phyloP scores from a whole-genome alignment of 225 moss, liverwort and hornwort genomes.

The Sphagnum contortum region DNA sequence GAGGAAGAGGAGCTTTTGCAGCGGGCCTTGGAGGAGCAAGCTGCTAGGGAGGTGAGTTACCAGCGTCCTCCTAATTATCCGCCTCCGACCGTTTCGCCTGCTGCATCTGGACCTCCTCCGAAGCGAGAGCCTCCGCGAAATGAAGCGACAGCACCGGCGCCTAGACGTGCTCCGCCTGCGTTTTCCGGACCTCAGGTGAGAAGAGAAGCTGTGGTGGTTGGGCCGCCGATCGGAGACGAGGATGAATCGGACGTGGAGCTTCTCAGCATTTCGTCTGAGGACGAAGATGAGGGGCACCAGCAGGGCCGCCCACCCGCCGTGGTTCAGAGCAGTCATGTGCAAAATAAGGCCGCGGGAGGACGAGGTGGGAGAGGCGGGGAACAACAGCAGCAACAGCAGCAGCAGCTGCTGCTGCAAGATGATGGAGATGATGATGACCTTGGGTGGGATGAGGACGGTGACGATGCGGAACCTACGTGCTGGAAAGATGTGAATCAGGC shows the following conservation, averaged over 20 bases:
- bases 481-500: conserved; percentile 80
- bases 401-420: no score
- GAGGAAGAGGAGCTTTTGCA: conserved; percentile 98
- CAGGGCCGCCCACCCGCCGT: conserved; percentile 15
- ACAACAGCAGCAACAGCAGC: no score
- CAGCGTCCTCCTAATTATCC: conserved; percentile 45
- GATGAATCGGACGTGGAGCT: conserved; percentile 96
- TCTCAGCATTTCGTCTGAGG: conserved; percentile 95
- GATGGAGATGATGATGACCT: conserved; percentile 58
- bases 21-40: conserved; percentile 88
- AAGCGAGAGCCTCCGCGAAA: conserved; percentile 40
- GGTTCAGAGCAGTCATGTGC: not conserved
- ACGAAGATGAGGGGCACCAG: conserved; percentile 57
- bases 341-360: conserved; percentile 2
- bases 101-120: conserved; percentile 37
- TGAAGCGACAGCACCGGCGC: conserved; percentile 17
- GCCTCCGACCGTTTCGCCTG: conserved; percentile 26
- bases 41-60: conserved; percentile 66
- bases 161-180: conserved; percentile 12
- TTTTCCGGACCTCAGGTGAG: conserved; percentile 24
- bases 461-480: conserved; percentile 64
- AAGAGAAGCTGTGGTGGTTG: conserved; percentile 17
- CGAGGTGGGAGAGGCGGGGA: not conserved
- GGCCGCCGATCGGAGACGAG: conserved; percentile 59
- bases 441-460: conserved; percentile 59